phyloP scores from a whole-genome alignment of 2,329 filamentous ascomycete species.

The Epichloe coenophiala region DNA sequence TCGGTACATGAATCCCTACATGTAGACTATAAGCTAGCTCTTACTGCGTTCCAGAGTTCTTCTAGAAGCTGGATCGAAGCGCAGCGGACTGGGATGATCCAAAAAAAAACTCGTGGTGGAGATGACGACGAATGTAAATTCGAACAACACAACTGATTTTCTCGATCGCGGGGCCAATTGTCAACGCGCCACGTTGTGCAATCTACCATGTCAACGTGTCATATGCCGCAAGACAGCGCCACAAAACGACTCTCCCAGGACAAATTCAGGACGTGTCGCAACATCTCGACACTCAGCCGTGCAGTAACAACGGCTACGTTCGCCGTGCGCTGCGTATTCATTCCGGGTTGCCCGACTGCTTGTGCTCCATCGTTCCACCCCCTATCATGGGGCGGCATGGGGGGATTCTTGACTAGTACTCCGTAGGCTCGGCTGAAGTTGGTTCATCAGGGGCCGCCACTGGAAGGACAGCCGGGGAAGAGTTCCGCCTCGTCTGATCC shows the following conservation, averaged over 20 bases:
- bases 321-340: constrained; percentile 4
- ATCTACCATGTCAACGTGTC: not conserved
- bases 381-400: not conserved
- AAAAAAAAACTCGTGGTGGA: not conserved
- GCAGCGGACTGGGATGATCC: not conserved
- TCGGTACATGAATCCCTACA: not conserved
- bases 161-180: not conserved
- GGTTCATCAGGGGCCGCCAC: not conserved
- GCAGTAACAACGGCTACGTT: not conserved
- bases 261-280: not conserved
- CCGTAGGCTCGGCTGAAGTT: not conserved
- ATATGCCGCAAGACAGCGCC: not conserved
- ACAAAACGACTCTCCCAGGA: not conserved
- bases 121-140: not conserved
- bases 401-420: not conserved
- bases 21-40: not conserved
- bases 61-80: constrained; percentile 1
- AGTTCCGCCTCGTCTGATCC: constrained; percentile 14
- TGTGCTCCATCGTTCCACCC: not conserved
- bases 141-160: not conserved
- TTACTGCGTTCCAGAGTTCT: not conserved
- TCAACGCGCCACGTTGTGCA: not conserved
- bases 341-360: constrained; percentile 6
- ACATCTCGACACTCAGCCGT: not conserved
- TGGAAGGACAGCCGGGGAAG: constrained; percentile 14